phyloP scores from a whole-genome alignment of 805 yeast genomes.

The Candida dajiaensis region DNA sequence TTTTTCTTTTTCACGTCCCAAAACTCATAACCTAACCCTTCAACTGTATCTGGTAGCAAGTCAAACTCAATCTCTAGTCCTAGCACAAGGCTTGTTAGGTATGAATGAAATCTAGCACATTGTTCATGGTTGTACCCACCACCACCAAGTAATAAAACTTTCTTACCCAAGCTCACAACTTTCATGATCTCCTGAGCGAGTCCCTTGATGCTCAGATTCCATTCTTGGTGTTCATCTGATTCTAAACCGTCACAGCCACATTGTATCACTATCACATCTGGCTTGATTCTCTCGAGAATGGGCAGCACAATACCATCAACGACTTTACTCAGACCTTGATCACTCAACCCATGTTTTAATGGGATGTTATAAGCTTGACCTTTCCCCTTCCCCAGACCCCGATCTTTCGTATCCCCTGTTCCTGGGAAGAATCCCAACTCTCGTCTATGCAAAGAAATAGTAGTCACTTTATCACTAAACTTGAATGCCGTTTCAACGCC shows the following conservation, averaged over 20 bases:
- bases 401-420: constrained; percentile 42
- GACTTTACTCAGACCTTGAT: constrained; percentile 33
- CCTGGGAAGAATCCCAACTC: constrained; percentile 74
- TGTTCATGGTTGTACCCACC: constrained; percentile 69
- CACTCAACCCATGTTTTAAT: constrained; percentile 48
- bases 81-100: constrained; percentile 26
- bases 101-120: constrained; percentile 53
- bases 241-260: constrained; percentile 72
- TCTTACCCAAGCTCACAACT: constrained; percentile 26
- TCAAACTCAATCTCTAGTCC: constrained; percentile 30
- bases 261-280: constrained; percentile 56
- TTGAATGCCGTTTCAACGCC: constrained; percentile 68
- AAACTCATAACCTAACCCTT: constrained; percentile 42
- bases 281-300: constrained; percentile 29
- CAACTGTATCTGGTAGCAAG: constrained; percentile 46
- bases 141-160: constrained; percentile 58
- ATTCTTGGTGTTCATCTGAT: constrained; percentile 57
- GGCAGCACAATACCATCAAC: constrained; percentile 39
- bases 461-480: constrained; percentile 47
- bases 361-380: constrained; percentile 48
- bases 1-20: constrained; percentile 37
- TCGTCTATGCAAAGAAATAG: constrained; percentile 57
- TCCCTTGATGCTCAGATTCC: constrained; percentile 61
- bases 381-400: constrained; percentile 32
- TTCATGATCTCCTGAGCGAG: constrained; percentile 30